Evolutionary conservation across 495 filamentous ascomycete species (phyloP), one percentile per base, ranked within the genome.

Genomic region (Aspergillus mulundensis): DNA sequence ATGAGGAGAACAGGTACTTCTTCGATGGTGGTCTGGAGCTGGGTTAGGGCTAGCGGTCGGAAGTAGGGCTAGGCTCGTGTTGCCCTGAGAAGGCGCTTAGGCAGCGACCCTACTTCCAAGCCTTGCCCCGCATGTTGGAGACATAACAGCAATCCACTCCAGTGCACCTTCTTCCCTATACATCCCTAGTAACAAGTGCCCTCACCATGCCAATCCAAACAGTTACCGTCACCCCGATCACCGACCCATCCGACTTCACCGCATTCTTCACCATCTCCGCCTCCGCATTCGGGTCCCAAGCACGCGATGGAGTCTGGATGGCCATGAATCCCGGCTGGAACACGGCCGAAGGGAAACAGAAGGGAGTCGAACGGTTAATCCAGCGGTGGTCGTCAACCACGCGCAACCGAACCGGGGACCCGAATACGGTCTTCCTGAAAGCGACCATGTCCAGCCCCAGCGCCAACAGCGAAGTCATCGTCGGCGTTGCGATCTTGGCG

Each of bases 321-420:
- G 64, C 62, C 36, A 61, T 71, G 59, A 71, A 77, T 39, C 75
- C 77, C 0, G 70, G 59, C 30, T 80, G 75, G 76, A 65, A 77
- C 11, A 73, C 69, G 7, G 61, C 70, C 11, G 50, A 59, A 11
- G 76, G 76, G 5, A 53, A 59, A 52, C 34, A 50, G 0, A 52
- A 44, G 10, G 72, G 61, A 4, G 67, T 64, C 14, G 49, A 53
- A 7, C 63, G 68, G 0, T 48, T 76, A 46, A 54, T 65, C 14
- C 50, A 60, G 10, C 62, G 73, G 16, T 77, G 68, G 70, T 50
- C 55, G 7, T 58, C 50, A 0, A 50, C 14, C 1, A 25, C 48
- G 1, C 24, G n/a, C 14, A 63, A 69, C 28, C 53, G 61, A n/a
- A 46, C 54, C 8, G 72, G 76, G 7, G 58, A 70, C 23, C 63